Evolutionary conservation across 2,329 filamentous ascomycete species (phyloP).

Genomic region (Biscogniauxia mediterranea): DNA sequence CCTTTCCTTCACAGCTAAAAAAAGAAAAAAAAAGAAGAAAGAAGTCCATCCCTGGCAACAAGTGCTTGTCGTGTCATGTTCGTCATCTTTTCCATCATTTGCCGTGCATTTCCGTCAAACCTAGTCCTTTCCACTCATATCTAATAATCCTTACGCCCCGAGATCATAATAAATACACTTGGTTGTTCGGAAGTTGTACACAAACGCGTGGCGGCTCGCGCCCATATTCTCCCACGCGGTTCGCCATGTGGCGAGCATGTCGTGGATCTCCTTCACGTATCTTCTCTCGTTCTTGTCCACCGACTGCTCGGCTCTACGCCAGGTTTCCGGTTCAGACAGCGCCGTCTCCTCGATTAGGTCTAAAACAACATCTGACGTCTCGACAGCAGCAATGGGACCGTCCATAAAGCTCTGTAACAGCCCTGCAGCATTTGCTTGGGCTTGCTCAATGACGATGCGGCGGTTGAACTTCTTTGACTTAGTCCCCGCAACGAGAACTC

Average conservation of each 20-base stretch:
- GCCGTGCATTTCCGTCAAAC: not conserved
- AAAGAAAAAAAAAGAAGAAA: too few relatives aligned
- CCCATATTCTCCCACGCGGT: conserved; percentile 52
- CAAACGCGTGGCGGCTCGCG: conserved; percentile 70
- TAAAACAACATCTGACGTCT: conserved; percentile 81
- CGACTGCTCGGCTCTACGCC: conserved; percentile 77
- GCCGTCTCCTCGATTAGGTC: conserved; percentile 71
- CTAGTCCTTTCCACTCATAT: conserved; percentile 15
- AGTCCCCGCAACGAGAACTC: conserved; percentile 79
- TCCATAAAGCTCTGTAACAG: conserved; percentile 70
- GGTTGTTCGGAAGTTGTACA: conserved; percentile 88
- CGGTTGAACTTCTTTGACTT: conserved; percentile 91
- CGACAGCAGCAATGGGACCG: conserved; percentile 82
- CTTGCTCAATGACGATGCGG: conserved; percentile 79
- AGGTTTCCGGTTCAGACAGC: conserved; percentile 78
- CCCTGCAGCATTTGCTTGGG: conserved; percentile 56
- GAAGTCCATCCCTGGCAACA: too few relatives aligned
- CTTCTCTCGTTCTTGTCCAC: conserved; percentile 75
- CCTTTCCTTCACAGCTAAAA: too few relatives aligned
- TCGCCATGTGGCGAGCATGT: conserved; percentile 66
- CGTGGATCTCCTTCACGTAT: conserved; percentile 80
- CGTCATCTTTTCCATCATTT: not conserved
- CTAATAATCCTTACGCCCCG: conserved; percentile 29
- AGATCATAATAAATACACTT: conserved; percentile 86
- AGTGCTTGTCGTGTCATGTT: too few relatives aligned